Evolutionary conservation across 2,329 filamentous ascomycete genomes (phyloP), one percentile per base, ranked within the genome.

Genomic region (Epichloe amarillans): DNA sequence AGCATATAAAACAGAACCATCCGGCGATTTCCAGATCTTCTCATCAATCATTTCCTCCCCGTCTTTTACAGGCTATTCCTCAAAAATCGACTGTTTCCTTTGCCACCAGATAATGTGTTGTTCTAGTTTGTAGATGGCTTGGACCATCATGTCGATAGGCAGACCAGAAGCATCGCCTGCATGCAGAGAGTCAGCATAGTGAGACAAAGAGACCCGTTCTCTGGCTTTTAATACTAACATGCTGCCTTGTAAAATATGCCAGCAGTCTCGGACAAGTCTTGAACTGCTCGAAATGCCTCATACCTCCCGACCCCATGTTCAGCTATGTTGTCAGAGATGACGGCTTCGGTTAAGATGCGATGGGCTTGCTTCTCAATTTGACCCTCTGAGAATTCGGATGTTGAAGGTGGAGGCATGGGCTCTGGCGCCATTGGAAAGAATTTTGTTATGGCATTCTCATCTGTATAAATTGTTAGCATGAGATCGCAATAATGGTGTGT

Each of bases 61-160:
- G 5, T 15, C 11, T n/a, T 2, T 14, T 49, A 36, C 21, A 35
- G 30, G 33, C 21, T 44, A 26, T 17, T 26, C 37, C 49, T 49
- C 41, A n/a, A 45, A 14, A 14, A 11, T 37, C 4, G 39, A n/a
- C 40, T 37, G 46, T 14, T 50, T 53, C 33, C 50, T 58, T 46
- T 69, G 67, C 67, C 66, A 69, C 19, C 52, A 49, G 1, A 64
- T 51, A n/a, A 70, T 61, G 10, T 58, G 58, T 17, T 61, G 61
- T 49, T 71, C 69, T 35, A 69, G 53, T 61, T 64, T 68, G 53
- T 69, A 68, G 7, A 70, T 64, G 26, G 66, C 66, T 26, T 62
- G 58, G 3, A 67, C 60, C 15, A 64, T 55, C 35, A 64, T 62
- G 5, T 64, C 60, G 4, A 69, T 55, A 4, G 67, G 60, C 8